Evolutionary conservation across 306 rosid species (phyloP).

Genomic region (Begonia masoniana): DNA sequence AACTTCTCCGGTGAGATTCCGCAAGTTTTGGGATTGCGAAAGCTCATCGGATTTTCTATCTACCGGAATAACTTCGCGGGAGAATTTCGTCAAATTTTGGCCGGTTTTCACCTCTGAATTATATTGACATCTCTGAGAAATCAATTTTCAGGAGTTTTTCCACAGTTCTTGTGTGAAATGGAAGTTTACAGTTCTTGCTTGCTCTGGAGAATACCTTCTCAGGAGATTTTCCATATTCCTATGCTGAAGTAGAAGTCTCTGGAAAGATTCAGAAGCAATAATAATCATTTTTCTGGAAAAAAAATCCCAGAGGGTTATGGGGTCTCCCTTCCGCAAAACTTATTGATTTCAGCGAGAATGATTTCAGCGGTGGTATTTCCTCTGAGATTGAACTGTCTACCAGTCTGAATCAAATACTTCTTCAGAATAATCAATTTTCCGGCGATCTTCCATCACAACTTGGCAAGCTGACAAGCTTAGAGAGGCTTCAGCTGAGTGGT

Average conservation of each 20-base stretch:
- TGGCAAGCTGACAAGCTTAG: conserved; percentile 58
- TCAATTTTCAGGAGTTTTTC: conserved; percentile 74
- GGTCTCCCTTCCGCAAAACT: conserved; percentile 54
- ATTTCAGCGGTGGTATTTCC: conserved; percentile 49
- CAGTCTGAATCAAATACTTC: conserved; percentile 46
- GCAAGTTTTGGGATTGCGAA: too few relatives aligned
- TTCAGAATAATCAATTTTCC: conserved; percentile 55
- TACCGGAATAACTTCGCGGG: too few relatives aligned
- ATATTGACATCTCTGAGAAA: conserved; percentile 93
- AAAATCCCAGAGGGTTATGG: conserved; percentile 61
- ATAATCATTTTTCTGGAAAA: conserved; percentile 59
- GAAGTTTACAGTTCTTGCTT: conserved; percentile 51
- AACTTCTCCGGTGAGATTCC: too few relatives aligned
- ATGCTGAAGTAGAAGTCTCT: conserved; percentile 50
- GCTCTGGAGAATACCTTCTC: conserved; percentile 72
- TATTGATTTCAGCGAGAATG: conserved; percentile 72
- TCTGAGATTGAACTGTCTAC: conserved; percentile 50
- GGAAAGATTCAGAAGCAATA: conserved; percentile 54
- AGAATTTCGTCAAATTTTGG: too few relatives aligned
- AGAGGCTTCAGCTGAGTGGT: conserved; percentile 53
- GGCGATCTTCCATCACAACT: conserved; percentile 68
- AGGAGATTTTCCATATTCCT: conserved; percentile 60
- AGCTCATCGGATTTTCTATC: too few relatives aligned
- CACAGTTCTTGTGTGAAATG: conserved; percentile 65
- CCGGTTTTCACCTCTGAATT: too few relatives aligned